Evolutionary conservation across 1,284 basidiomycete genomes (phyloP), one percentile per base, ranked within the genome.

Genomic region (Retiboletus flavoniger): DNA sequence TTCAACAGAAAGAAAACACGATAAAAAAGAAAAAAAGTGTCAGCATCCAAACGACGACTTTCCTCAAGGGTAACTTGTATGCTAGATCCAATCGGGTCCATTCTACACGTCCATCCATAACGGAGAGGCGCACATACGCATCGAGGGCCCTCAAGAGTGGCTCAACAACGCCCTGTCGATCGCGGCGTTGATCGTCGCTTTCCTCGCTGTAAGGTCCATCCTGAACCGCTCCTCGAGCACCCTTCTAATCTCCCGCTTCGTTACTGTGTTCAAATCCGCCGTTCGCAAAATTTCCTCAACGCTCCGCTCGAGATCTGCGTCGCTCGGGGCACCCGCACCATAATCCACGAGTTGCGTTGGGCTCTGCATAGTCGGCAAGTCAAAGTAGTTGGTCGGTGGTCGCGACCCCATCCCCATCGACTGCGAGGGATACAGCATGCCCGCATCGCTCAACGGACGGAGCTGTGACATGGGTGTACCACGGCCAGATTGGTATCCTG

Each of bases 201-300:
- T 91, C 54, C 84, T 79, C 31, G 80, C 58, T 10, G 82, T 80
- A 55, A 91, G 71, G 66, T 90, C 88, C 75, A 84, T 82, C 28
- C 84, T 85, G 65, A 87, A 95, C 60, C 81, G 80, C 55, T 85
- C 83, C 72, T 95, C 91, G 47, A 98, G 75, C 65, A 86, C 84
- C 55, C 84, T 79, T 46, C 95, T 82, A 51, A 98, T 87, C 61
- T 88, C 88, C 61, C 93, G 85, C 77, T 97, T 97, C 47, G 94
- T 96, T 53, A 96, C 81, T 19, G 84, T 85, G 66, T 93, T 93
- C 51, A 97, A 76, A 72, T 97, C 93, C 0, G 92, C 92, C 21
- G 76, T 75, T 17, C 78, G 78, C 53, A 96, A 76, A 39, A 95
- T 80, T 31, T 84, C 78, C 54, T 87, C 78, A 4, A 95, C 87